Evolutionary conservation across 2,329 filamentous ascomycete species (phyloP), one percentile per base, ranked within the genome.

Genomic region (Aspergillus brunneoviolaceus): DNA sequence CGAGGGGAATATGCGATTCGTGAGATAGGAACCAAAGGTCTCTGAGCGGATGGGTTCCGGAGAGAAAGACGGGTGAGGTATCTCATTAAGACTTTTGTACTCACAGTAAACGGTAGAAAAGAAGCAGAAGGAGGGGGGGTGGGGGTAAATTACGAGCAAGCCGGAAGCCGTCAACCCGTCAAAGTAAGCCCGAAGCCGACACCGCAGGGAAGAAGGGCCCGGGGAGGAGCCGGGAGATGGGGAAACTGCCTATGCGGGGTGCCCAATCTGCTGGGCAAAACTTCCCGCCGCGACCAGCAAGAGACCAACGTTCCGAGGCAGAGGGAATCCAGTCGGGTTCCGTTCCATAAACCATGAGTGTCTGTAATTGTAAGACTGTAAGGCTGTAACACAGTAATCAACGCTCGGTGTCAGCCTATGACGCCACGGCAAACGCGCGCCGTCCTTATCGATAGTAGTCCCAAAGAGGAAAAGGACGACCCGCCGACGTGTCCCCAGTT

Each of bases 391-490:
- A 45, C 14, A 19, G 33, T 16, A 16, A 35, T 16, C 11, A 16
- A 35, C 33, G 11, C 33, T 19, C 16, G 42, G 14, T 42, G 39
- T 14, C 53, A 35, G 42, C 51, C 42, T 29, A 60, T 62, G 62
- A 64, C 62, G 56, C 53, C 53, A 55, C 14, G 35, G 47, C 39
- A 53, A 60, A 52, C 31, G 54, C 49, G 51, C 59, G 55, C 27
- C 23, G 47, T 19, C 52, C 64, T 65, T 65, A 67, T 67, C 64
- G 62, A 70, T 65, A 61, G 49, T 29, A 61, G 49, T 29, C 63
- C 63, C 3, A 57, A 68, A 55, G 5, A 2, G 63, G 62, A 59
- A 68, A 68, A 68, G 64, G 58, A 49, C 25, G 52, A 54, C 57
- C 62, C 62, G 58, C 57, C 56, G 53, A 29, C 60, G 65, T 63